Base-by-base conservation (phyloP, 768 basidiomycete species). In the Panaeolus papilionaceus region DNA sequence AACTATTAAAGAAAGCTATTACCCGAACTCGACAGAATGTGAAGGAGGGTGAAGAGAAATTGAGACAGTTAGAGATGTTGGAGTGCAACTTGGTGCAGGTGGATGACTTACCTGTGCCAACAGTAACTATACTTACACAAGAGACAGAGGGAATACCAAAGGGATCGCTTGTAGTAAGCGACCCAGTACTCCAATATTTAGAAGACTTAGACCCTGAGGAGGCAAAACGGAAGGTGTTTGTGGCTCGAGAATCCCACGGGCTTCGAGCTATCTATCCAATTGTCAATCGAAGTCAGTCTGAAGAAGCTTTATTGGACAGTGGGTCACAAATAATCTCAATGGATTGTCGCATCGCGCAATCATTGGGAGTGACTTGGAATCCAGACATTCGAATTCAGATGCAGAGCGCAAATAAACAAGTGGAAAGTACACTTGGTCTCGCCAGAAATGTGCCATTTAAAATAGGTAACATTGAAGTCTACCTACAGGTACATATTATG, bases 291-390 rank as follows among this genome's bases (percentile, higher is more conserved):
- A 37, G 61, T 3, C 64, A 38, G 5, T 42, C 51, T 26, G 68
- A 51, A 38, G 70, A 71, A 37, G 49, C 62, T 62, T 18, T 78
- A 4, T 26, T 75, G 0, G 75, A 78, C 39, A 26, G 64, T 9
- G 73, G 77, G 0, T 78, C 75, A 0, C 72, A 74, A 40, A 73
- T 78, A 7, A 67, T 77, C 0, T 70, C 71, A 0, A 76, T 77
- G 70, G 65, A 67, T 0, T 44, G 67, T 38, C 66, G 47, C 5
- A 64, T 71, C 2, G 71, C 69, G 6, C 33, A 70, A 11, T 45
- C 66, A 3, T 44, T 73, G 11, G 70, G 68, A 40, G 20, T 75
- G 4, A 39, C 37, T 11, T 73, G 68, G 54, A 72, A 79, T 38
- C 72, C 72, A 1, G 63, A 68, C 11, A 54, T 72, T 12, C 20